These are phyloP conservation scores for Inga laurina DNA, from an alignment of 306 rosid species.

Conservation along the genomic window DNA sequence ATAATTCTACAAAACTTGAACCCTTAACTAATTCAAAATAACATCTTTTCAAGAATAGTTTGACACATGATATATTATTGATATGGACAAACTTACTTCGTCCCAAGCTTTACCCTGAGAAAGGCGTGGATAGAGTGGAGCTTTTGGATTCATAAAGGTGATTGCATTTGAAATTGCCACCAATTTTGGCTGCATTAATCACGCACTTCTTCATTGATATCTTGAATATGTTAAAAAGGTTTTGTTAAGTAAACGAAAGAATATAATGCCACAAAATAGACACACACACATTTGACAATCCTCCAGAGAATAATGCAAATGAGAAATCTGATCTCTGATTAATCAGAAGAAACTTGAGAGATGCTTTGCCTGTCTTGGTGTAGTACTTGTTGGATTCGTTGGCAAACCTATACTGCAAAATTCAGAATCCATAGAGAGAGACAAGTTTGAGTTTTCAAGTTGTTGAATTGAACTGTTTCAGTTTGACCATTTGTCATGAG, in stretches of 20 bases:
- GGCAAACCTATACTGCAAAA: background rate
- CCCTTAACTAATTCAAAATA: background rate
- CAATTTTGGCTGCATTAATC: slow-evolving; percentile 53
- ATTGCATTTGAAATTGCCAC: slow-evolving; percentile 59
- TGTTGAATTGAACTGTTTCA: background rate
- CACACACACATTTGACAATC: background rate
- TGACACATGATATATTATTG: background rate
- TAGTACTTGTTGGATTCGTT: background rate
- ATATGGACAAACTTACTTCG: slow-evolving; percentile 41
- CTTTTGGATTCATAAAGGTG: slow-evolving; percentile 65
- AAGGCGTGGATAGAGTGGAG: slow-evolving; percentile 77
- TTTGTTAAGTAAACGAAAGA: background rate
- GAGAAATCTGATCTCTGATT: slow-evolving; percentile 3
- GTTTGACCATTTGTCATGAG: background rate
- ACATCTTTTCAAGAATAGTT: background rate
- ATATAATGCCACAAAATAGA: background rate
- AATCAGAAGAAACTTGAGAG: background rate
- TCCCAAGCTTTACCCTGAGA: slow-evolving; percentile 77
- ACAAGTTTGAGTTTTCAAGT: background rate
- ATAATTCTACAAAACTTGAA: no score
- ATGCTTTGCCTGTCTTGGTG: background rate
- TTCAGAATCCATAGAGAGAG: background rate
- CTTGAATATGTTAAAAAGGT: background rate
- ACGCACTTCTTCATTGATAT: background rate
- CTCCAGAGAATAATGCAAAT: background rate